Evolutionary conservation across 352 stramenopile species (phyloP), one percentile per base, ranked within the genome.

Genomic region (Pythium pectinolyticum): DNA sequence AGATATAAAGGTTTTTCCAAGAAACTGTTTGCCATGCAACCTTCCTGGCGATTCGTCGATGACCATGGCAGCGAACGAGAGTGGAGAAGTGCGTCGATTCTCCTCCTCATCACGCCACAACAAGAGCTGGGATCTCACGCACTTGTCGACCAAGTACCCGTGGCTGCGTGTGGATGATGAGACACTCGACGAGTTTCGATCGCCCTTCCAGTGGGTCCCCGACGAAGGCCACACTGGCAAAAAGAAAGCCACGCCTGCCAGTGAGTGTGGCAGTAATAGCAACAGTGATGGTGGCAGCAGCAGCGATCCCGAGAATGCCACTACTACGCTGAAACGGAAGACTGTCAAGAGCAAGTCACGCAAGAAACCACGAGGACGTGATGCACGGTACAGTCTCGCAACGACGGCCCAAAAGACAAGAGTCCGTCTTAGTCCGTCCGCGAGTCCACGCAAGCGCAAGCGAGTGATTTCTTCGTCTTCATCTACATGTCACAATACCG

Each of bases 101-200:
- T 22, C 43, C 12, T 17, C 31, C 7, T 45, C 20, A 7, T 12
- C 52, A 27, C 19, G 10, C 17, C 30, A 24, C 37, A 49, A 3
- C 48, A 55, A 55, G 32, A 39, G 39, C 25, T 89, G 79, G 81
- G 83, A 92, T 32, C 61, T 88, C 52, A 78, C 68, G 25, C 71
- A 87, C 24, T 47, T 92, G 19, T 66, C 68, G 14, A 45, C 69
- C 50, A 92, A 92, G 69, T 92, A 92, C 66, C 84, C 84, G 28
- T 92, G 84, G 84, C 73, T 92, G 46, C 82, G 77, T 48, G 75
- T 90, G 24, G 83, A 90, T 32, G 66, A 69, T 15, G 63, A 81
- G 63, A 80, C 84, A 19, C 65, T 92, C 27, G 68, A 79, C 22
- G 82, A 92, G 39, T 92, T 89, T 47, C 73, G 78, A 19, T 80